A percentile compares a stretch with the other conserved stretches of the same genome.
Evolutionary conservation across 2,329 filamentous ascomycete genomes (phyloP).

Genomic region (Aspergillus neotritici): DNA sequence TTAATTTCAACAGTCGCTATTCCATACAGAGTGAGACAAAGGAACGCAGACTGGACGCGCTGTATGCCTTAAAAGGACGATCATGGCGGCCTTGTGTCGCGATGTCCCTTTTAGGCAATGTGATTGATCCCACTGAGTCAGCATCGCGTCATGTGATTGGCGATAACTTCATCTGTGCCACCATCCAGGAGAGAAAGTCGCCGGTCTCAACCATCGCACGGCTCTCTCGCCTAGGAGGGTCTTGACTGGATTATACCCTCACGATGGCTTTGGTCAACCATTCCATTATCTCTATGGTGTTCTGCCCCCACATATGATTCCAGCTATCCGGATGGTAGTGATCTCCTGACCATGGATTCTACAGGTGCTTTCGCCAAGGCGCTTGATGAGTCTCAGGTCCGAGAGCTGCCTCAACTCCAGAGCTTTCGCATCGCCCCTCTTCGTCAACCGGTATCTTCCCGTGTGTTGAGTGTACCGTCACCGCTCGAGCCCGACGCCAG

Average conservation of each 20-base stretch:
- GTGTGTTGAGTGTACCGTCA: constrained; percentile 37
- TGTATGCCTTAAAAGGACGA: too few species aligned
- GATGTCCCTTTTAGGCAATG: not conserved
- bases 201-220: too few species aligned
- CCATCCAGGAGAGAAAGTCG: not conserved
- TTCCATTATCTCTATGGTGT: constrained; percentile 2
- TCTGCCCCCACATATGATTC: constrained; percentile 10
- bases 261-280: not conserved
- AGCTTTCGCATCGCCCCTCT: constrained; percentile 45
- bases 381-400: constrained; percentile 39
- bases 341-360: constrained; percentile 26
- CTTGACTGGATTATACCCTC: too few species aligned
- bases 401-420: constrained; percentile 39
- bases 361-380: constrained; percentile 26
- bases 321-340: constrained; percentile 7
- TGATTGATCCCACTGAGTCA: too few species aligned
- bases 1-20: too few species aligned
- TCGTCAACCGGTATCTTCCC: constrained; percentile 41
- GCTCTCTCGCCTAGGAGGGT: too few species aligned
- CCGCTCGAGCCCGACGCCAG: constrained; percentile 43
- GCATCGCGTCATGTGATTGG: not conserved
- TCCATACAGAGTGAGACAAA: too few species aligned
- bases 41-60: too few species aligned
- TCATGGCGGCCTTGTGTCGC: too few species aligned
- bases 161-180: not conserved